phyloP scores from a whole-genome alignment of 1,284 basidiomycete species.

The Microbotryum lychnidis-dioicae region DNA sequence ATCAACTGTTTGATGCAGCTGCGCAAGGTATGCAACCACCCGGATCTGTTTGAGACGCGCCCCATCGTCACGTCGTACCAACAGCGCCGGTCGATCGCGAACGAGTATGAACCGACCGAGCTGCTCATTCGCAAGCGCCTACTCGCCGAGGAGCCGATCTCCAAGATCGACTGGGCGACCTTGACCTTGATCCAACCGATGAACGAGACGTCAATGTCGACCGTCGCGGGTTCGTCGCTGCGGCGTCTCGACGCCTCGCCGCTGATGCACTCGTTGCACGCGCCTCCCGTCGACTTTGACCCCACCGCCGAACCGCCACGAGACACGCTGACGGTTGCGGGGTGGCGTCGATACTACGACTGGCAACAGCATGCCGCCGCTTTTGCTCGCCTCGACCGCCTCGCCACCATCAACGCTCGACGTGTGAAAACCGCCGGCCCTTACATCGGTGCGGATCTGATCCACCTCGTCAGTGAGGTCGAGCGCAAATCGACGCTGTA shows the following conservation, averaged over 20 bases:
- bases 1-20: constrained; percentile 97
- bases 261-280: constrained; percentile 46
- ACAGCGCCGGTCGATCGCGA: constrained; percentile 68
- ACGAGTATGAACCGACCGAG: constrained; percentile 82
- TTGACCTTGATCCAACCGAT: constrained; percentile 54
- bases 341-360: constrained; percentile 56
- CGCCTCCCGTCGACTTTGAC: constrained; percentile 15
- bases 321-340: constrained; percentile 66
- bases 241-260: constrained; percentile 54
- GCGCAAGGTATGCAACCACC: constrained; percentile 55
- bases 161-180: constrained; percentile 53
- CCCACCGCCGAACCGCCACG: constrained; percentile 37
- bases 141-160: constrained; percentile 46
- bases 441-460: constrained; percentile 57
- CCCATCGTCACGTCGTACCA: constrained; percentile 89
- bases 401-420: constrained; percentile 65
- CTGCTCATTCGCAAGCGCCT: constrained; percentile 68
- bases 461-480: constrained; percentile 45
- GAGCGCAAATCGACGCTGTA: constrained; percentile 49
- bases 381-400: constrained; percentile 59
- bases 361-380: constrained; percentile 52
- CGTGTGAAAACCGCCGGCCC: constrained; percentile 56
- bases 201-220: constrained; percentile 44
- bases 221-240: constrained; percentile 51
- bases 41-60: constrained; percentile 88